Base-by-base conservation (phyloP, 495 filamentous ascomycete species). In the Penicillium parvum region DNA sequence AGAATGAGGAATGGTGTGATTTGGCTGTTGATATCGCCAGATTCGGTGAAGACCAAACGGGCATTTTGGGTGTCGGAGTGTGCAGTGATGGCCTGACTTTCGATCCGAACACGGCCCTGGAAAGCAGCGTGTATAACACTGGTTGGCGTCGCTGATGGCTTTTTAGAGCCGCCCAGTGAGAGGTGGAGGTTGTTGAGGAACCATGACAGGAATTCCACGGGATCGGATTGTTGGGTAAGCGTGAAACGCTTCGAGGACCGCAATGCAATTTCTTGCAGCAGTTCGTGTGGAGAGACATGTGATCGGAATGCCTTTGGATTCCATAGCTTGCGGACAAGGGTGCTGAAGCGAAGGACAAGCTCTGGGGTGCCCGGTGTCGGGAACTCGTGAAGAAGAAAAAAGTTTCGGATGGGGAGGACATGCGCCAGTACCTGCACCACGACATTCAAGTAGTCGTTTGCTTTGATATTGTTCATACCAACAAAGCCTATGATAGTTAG, bases 381-480 rank as follows among this genome's bases (percentile, higher is more conserved):
- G 34, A 73, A 73, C 5, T 71, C 50, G 64, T 95, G 88, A 3
- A 96, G 79, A 58, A 99, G 82, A 65, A 96, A 83, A 66, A 79
- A 96, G 58, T 97, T 96, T 22, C 94, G 85, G 37, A 99, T 74
- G 1, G 94, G 92, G 4, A 81, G 65, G 16, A 96, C 87, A 66
- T 99, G 92, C 1, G 90, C 83, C 10, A 99, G 75, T 9, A 92
- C 82, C 56, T 99, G 94, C n/a, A 92, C 82, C 5, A 96, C 80
- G 5, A 96, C 91, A 58, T 99, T 99, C 52, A 97, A 75, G 65
- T 97, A 99, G 66, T 99, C 92, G 66, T 99, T 99, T 35, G 88
- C 88, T 63, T 99, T 99, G 73, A 99, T 97, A 63, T 99, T 96
- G 72, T 99, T 97, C 84, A 99, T 89, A 46, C 92, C 92, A 48